Percentiles rank a stretch among this genome's conserved stretches.
Evolutionary conservation across 2,329 filamentous ascomycete species (phyloP).

Genomic region (Xylariaceae sp.): DNA sequence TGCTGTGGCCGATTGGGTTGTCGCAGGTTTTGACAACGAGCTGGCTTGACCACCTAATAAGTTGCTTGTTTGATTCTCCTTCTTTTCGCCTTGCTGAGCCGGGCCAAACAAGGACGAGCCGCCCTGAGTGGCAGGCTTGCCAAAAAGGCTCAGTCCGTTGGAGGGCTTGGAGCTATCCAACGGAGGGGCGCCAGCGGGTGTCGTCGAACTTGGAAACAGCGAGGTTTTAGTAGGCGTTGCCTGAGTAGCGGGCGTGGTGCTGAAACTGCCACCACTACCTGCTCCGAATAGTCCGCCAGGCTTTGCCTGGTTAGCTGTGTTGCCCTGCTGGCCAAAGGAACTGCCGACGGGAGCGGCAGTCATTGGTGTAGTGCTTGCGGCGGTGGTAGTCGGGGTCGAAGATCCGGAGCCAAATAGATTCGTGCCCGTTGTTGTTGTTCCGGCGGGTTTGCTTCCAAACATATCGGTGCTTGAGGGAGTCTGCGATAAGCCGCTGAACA

Average conservation of each 20-base stretch:
- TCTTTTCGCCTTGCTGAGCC: slow-evolving; percentile 34
- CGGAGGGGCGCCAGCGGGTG: slow-evolving; percentile 51
- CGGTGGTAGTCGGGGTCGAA: slow-evolving; percentile 24
- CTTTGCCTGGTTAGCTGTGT: slow-evolving; percentile 18
- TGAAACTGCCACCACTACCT: slow-evolving; percentile 7
- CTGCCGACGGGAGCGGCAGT: slow-evolving; percentile 22
- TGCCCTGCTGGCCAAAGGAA: slow-evolving; percentile 29
- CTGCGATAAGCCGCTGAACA: slow-evolving; percentile 27
- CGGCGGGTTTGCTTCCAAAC: slow-evolving; percentile 29
- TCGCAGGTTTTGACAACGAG: slow-evolving; percentile 22
- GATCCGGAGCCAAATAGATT: slow-evolving; percentile 32
- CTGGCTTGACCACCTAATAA: slow-evolving; percentile 20
- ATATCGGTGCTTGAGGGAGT: slow-evolving; percentile 20
- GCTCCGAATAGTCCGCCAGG: slow-evolving; percentile 25
- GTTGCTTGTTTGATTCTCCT: slow-evolving; percentile 17
- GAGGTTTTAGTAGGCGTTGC: slow-evolving; percentile 44
- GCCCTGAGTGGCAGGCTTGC: slow-evolving; percentile 19
- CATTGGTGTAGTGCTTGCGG: slow-evolving; percentile 24
- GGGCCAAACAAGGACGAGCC: slow-evolving; percentile 36
- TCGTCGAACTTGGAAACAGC: slow-evolving; percentile 47
- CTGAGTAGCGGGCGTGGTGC: slow-evolving; percentile 24
- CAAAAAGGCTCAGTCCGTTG: slow-evolving; percentile 25
- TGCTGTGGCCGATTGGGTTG: slow-evolving; percentile 29
- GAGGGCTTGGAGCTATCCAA: slow-evolving; percentile 32
- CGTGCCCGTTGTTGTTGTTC: slow-evolving; percentile 18